Base-by-base conservation (phyloP, 305 asterid genomes). In the Plantago coronopus region DNA sequence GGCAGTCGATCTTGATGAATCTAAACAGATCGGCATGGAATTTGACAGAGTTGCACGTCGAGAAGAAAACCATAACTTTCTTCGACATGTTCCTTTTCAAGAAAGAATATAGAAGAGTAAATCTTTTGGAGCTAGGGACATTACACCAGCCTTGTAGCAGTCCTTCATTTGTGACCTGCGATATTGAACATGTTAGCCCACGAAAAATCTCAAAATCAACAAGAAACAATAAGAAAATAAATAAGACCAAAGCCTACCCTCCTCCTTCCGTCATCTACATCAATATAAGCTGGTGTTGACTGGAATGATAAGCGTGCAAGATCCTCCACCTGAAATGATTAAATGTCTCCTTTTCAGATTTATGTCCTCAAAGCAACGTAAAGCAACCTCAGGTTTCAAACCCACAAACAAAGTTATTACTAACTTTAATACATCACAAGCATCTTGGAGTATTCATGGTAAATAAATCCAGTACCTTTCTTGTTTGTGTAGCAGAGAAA, bases 51-150 rank as follows among this genome's bases (percentile, higher is more conserved):
- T 80, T 65, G 78, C 99, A 78, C 0, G 99, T 83, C 17, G 99
- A 89, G 82, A 93, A 93, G 86, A 93, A 93, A 76, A 93, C 97
- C 99, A 93, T 93, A 69, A 93, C 85, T 89, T 89, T 93, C 91
- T 89, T 89, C 17, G 89, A 70, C 62, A 70, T 66, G 54, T 93
- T 89, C 78, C 78, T 86, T 81, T 85, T 93, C 76, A 93, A 75
- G 76, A 93, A 93, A 58, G 96, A 80, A 72, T 89, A 93, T 12
- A 93, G 91, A 76, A 93, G 94, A 73, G 81, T 43, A 69, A 93
- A 85, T 77, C 99, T 87, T 68, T 79, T 76, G 37, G 87, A 79
- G 76, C 95, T 79, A 3, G 95, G 91, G 65, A 93, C 79, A 61
- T 82, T 79, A 73, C 96, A 89, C 77, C 80, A 93, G 59, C 99